Evolutionary conservation across 148 eudicot species (phyloP), one percentile per base, ranked within the genome.

Genomic region (Fagopyrum esculentum): DNA sequence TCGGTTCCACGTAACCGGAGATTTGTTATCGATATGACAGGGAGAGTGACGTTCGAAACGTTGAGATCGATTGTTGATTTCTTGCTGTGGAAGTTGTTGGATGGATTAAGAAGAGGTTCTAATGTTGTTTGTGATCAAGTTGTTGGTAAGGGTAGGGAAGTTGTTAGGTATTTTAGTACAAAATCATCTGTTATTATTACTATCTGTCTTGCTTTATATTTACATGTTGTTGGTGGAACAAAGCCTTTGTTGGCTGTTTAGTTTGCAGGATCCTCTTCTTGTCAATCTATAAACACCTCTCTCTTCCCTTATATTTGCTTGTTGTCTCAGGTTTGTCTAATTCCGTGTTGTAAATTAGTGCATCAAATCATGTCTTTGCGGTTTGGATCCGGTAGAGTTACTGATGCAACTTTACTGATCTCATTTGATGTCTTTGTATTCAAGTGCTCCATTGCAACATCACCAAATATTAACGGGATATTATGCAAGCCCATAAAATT

Each of bases 11-110:
- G 83, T 72, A 93, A 93, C 78, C 78, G 89, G 66, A 86, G 80
- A 71, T 85, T 93, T 77, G 88, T 93, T 79, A 77, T 89, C 71
- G 87, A 90, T 80, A 86, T 90, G 79, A 89, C 98, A 48, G 96
- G 96, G 43, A 89, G 93, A 77, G 93, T 93, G 61, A 90, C 98
- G 54, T 84, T 85, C 78, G 93, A 87, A 79, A 93, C 91, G 2
- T 75, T 90, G 52, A 87, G 88, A 79, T 93, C 91, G 10, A 68
- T 87, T 3, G 80, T 85, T 50, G 89, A 84, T 76, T 86, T 86
- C 74, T 72, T 87, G 72, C 59, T 80, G 56, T 73, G 78, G 90
- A 86, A 84, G 77, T 15, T 87, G 19, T 80, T 80, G 9, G 90
- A 87, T 50, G 89, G 86, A 52, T 74, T 87, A 76, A 90, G 80